Evolutionary conservation across 179 eudicot species (phyloP), one percentile per base, ranked within the genome.

Genomic region (Amaranthus tricolor): DNA sequence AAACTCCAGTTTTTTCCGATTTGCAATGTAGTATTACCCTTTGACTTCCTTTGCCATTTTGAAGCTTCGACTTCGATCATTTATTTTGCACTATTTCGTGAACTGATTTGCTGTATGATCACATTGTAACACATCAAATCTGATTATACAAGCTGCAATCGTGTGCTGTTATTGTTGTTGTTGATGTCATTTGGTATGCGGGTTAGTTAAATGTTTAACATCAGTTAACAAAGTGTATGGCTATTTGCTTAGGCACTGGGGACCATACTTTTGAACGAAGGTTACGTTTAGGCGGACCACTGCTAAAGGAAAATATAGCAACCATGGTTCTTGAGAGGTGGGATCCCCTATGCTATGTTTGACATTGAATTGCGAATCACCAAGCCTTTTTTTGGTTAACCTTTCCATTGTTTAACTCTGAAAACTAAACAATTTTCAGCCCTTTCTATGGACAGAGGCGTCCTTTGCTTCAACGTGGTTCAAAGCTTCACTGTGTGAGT

Each of bases 241-340:
- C 61, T 61, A 45, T 66, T 52, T 72, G 71, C 76, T 70, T 83
- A 95, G 99, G 99, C 75, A 95, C 99, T 6, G 98, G 99, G 74
- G 98, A 95, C 83, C 99, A 91, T 84, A 81, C 92, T 54, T 93
- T 95, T 83, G 97, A 95, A 83, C 86, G 99, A 48, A 87, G 99
- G 72, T 83, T 95, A 84, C 97, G 96, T 77, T 89, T 95, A 66
- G 97, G 99, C 73, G 97, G 93, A 72, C 98, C 99, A 61, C 78
- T 95, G 73, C 69, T 95, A 64, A 93, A 95, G 87, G 87, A 95
- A 81, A 95, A 95, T 75, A 89, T 95, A 79, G 99, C 97, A 77
- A 93, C 98, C n/a, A 89, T 95, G 99, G 98, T 95, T 53, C 99
- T 95, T 71, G 99, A 95, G 85, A 95, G 99, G 98, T 95, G 68